Conservation (phyloP, 352 stramenopile genomes). For the Phytopythium sindhum region DNA sequence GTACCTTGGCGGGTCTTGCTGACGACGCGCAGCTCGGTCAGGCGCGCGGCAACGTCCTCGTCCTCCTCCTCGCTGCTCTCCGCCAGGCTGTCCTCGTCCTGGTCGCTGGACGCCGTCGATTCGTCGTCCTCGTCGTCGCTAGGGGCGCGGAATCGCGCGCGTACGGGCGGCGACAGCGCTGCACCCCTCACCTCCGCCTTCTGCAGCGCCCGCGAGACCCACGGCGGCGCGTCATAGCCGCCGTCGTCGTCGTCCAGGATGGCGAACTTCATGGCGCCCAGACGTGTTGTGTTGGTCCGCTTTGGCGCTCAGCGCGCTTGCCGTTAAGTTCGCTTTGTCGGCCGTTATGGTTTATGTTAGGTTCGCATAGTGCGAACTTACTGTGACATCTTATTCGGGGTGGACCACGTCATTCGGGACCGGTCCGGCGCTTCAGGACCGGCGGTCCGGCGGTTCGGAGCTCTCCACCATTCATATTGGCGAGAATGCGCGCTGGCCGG, state of each 20-base stretch:
- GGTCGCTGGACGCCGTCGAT: conserved; percentile 46
- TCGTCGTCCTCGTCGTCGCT: conserved; percentile 37
- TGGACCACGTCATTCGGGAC: conserved; percentile 21
- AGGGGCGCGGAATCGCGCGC: conserved; percentile 40
- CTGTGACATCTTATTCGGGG: not conserved
- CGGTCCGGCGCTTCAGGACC: conserved; percentile 3
- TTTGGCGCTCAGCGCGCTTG: conserved; percentile 18
- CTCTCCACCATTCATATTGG: conserved; percentile 59
- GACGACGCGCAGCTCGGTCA: conserved; percentile 24
- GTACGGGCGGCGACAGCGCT: not conserved
- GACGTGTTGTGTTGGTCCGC: not conserved
- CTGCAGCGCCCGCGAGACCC: conserved; percentile 6
- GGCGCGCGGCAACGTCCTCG: conserved; percentile 12
- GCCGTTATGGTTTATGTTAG: not conserved
- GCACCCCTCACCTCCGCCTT: not conserved
- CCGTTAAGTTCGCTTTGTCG: not conserved
- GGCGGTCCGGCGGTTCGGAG: conserved; percentile 11
- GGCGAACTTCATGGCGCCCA: conserved; percentile 45
- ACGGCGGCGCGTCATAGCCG: conserved; percentile 13
- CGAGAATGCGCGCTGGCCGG: conserved; percentile 3
- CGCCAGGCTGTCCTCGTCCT: conserved; percentile 13
- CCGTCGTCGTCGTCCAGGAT: conserved; percentile 28
- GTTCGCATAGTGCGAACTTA: conserved; percentile 12
- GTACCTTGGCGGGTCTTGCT: conserved; percentile 36
- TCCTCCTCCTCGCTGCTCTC: conserved; percentile 18